Evolutionary conservation across 257 asterid species (phyloP).

Genomic region (Marsdenia floribunda): DNA sequence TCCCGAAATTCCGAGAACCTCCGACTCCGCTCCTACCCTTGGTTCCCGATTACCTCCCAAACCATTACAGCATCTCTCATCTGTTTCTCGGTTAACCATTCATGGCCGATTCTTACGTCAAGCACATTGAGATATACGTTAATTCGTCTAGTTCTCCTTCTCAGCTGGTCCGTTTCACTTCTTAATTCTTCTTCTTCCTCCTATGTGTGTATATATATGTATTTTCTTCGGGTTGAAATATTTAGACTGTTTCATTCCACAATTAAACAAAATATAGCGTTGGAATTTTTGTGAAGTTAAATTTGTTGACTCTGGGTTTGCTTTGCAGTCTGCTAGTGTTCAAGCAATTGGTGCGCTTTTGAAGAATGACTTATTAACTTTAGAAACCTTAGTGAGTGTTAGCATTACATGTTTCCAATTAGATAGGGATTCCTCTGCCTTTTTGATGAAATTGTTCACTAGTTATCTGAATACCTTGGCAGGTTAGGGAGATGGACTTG

Average conservation of each 20-base stretch:
- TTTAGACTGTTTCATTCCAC: background rate
- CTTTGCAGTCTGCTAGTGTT: conserved; percentile 59
- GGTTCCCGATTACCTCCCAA: background rate
- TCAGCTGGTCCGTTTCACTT: conserved; percentile 50
- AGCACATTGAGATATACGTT: conserved; percentile 71
- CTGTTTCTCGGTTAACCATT: background rate
- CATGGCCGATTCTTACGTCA: conserved; percentile 48
- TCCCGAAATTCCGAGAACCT: background rate
- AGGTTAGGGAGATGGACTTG: conserved; percentile 94
- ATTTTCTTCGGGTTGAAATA: background rate
- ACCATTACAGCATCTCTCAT: background rate
- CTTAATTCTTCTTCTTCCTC: background rate
- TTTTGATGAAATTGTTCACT: background rate
- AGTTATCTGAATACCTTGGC: conserved; percentile 4
- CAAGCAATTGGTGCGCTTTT: conserved; percentile 54
- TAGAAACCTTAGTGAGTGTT: conserved; percentile 59
- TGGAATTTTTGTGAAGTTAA: background rate
- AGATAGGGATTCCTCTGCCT: background rate
- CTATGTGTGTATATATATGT: background rate
- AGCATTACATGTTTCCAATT: background rate
- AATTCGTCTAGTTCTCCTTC: conserved; percentile 54
- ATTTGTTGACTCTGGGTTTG: conserved; percentile 14
- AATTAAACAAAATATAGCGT: background rate
- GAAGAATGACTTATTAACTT: conserved; percentile 52
- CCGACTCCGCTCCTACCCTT: background rate